Base-by-base conservation (phyloP, 352 stramenopile species). In the Globisporangium acanthophoron region DNA sequence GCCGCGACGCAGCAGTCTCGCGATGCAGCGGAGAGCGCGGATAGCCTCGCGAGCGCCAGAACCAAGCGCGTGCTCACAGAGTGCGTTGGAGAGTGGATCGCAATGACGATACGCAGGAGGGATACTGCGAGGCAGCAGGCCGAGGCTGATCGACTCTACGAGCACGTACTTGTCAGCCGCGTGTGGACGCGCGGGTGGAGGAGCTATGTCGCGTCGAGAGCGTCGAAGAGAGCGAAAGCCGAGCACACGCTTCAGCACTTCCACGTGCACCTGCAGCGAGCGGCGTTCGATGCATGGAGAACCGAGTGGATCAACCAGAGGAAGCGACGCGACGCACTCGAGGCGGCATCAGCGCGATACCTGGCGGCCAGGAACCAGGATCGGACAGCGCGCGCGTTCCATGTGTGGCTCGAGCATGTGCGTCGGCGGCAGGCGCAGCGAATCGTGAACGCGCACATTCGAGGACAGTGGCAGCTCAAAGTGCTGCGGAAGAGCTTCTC, bases 401-500 rank as follows among this genome's bases (percentile, higher is more conserved):
- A 45, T 5, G 40, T 16, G n/a, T 65, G 59, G 59, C 29, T 53
- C 35, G 59, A 65, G n/a, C 43, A 43, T n/a, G 18, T 57, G 11
- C 52, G 29, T 7, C 29, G 35, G 18, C 47, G 53, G 1, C 46
- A 59, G 12, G 24, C 59, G 12, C 49, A 16, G 21, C 59, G 59
- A 16, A 40, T 65, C 18, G 41, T 65, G 5, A 61, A 21, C 16
- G 59, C 53, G 5, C 46, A 65, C 43, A 48, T 44, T 7, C 46
- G 59, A 20, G 59, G 46, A 5, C 24, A 43, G 7, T 51, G 58
- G 58, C 48, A 54, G 18, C 1, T 11, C 1, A 41, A 40, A 12
- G 2, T 27, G 31, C 29, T 43, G 24, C 29, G 18, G 3, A 3
- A 27, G 48, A 5, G 16, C 29, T 40, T 54, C n/a, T 5, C 16